A percentile compares a stretch with the other conserved stretches of the same genome.
phyloP scores from a whole-genome alignment of 148 eudicot species.

The Vaccinium corymbosum region DNA sequence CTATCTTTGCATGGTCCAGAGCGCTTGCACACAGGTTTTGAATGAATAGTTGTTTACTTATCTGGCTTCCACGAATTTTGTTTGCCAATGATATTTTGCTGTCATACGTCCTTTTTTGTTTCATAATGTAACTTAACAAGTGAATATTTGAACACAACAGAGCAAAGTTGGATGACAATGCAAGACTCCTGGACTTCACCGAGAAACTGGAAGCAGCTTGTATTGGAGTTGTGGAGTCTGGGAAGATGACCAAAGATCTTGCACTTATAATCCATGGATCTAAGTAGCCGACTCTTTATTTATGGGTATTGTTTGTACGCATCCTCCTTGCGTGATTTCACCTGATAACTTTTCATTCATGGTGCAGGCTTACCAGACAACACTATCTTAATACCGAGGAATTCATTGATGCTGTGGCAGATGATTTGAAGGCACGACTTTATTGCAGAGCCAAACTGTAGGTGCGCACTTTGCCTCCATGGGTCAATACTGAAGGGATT shows the following conservation, averaged over 20 bases:
- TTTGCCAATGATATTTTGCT: neutral
- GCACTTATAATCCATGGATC: constrained; percentile 85
- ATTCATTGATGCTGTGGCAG: constrained; percentile 84
- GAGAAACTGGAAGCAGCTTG: constrained; percentile 88
- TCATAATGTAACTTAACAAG: neutral
- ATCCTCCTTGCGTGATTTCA: neutral
- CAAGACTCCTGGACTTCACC: constrained; percentile 64
- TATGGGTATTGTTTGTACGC: neutral
- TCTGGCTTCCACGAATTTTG: neutral
- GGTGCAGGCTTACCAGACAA: constrained; percentile 49
- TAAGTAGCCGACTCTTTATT: constrained; percentile 39
- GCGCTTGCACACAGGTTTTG: constrained; percentile 47
- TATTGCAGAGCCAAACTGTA: constrained; percentile 23
- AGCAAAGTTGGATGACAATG: constrained; percentile 75
- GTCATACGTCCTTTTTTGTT: neutral
- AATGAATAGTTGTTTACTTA: neutral
- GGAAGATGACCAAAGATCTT: constrained; percentile 99
- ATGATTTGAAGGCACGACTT: constrained; percentile 70
- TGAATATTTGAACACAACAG: constrained; percentile 27
- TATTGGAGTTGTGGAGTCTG: constrained; percentile 76
- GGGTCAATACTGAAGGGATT: neutral
- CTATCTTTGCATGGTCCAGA: constrained; percentile 53
- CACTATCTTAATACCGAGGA: constrained; percentile 81
- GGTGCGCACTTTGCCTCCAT: constrained; percentile 15
- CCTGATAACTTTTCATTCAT: neutral